Evolutionary conservation across 306 rosid genomes (phyloP), one percentile per base, ranked within the genome.

Genomic region (Macrotyloma uniflorum): DNA sequence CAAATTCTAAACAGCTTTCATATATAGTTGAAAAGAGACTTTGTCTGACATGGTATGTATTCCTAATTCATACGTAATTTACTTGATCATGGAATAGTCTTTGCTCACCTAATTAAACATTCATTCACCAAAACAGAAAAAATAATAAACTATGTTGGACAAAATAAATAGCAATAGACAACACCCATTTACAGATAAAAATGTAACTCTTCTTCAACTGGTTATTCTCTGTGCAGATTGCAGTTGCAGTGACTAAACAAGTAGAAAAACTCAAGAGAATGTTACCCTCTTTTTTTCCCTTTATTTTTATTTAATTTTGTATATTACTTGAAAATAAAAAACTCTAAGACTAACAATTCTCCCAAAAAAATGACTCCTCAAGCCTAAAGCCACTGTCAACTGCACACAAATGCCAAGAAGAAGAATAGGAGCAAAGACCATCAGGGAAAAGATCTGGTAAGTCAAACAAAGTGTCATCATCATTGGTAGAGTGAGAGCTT

Each of bases 401-500:
- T 13, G 88, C 90, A 82, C 92, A 90, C 1, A 90, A 74, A 59
- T 90, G 81, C 97, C 93, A 93, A 22, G 89, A 51, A 65, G 91
- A 79, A 20, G 92, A 82, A 42, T 78, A 81, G 6, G 83, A 79
- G 76, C 79, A 77, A 13, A 90, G 83, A 47, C 87, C 87, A 57
- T 79, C 90, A 28, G 78, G 81, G 79, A 89, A 84, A 70, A 94
- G 93, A 89, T 94, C 98, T 11, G 98, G 98, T 10, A 94, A 78
- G 80, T 94, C 97, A 84, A 94, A 94, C 81, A 91, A 84, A 26
- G 89, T 10, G 5, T 88, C 96, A 38, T 93, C 97, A 15, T 78
- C 89, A 50, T 65, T 45, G n/a, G 68, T 28, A 14, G 85, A 72
- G 38, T 72, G 69, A 13, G 88, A 85, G 57, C 69, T 51, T 26